Evolutionary conservation across 768 basidiomycete species (phyloP), one percentile per base, ranked within the genome.

Genomic region (Psilocybe cyanescens): DNA sequence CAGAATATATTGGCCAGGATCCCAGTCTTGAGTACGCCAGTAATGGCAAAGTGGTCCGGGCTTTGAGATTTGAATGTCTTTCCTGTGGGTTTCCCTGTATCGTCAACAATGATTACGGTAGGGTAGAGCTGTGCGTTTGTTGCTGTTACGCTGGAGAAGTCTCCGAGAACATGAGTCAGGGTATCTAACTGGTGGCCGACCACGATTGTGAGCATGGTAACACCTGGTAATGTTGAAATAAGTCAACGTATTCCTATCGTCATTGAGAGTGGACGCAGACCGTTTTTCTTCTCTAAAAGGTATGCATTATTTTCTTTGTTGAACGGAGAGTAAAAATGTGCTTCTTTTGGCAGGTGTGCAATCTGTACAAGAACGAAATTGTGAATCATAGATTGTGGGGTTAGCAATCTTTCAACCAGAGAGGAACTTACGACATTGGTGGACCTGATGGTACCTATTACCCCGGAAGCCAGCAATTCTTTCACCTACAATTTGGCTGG

Each of bases 21-120:
- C 4, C 78, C 79, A 12, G 65, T 68, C 30, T 67, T 61, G 31
- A 79, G 67, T 3, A 66, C 45, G 4, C 77, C 78, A 14, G 65
- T 61, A 39, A 77, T 68, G 1, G 71, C 66, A 45, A 69, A 55
- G 52, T 76, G 77, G 62, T 73, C 74, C 1, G 68, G 61, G 7
- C 48, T 50, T n/a, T 64, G 55, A 12, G 67, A 61, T 8, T 64
- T 54, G 7, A 72, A 16, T 1, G 64, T 71, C 67, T 64, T 63
- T 58, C 62, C 69, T 37, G 71, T 8, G 66, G 71, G 35, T 76
- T 30, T 47, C 76, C 24, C 11, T 68, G 65, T 1, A 67, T 65
- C 8, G 59, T 68, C 41, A 5, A 44, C 14, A 12, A 44, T 44
- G 41, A 12, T 44, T n/a, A 44, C 14, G 14, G n/a, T n/a, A 2